Evolutionary conservation across 139 green algal genomes (phyloP).

Genomic region (Picochlorum sp.): DNA sequence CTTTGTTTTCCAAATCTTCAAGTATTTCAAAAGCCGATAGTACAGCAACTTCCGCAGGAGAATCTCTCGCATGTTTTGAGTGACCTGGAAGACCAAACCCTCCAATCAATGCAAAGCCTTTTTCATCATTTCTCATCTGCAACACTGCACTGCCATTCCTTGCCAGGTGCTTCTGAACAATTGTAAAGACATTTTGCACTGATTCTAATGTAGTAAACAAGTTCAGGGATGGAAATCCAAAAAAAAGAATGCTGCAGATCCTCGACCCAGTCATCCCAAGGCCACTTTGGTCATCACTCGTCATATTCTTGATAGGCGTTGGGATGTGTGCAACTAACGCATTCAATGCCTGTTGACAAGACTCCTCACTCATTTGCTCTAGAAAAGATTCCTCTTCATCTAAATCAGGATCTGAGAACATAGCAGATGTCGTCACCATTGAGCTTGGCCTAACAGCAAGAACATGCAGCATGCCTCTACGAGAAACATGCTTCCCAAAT

Average conservation of each 20-base stretch:
- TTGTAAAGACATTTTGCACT: constrained; percentile 41
- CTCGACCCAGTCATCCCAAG: constrained; percentile 70
- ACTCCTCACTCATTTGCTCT: no score
- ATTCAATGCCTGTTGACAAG: no score
- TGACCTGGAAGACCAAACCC: constrained; percentile 70
- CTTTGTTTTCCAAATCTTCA: neutral
- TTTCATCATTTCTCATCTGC: constrained; percentile 79
- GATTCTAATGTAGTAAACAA: constrained; percentile 10
- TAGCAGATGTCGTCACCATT: no score
- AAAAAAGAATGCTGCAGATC: constrained; percentile 66
- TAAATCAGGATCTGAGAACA: no score
- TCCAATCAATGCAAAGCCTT: constrained; percentile 77
- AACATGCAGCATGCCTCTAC: neutral
- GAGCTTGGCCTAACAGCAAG: no score
- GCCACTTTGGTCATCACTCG: neutral
- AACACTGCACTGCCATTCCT: constrained; percentile 60
- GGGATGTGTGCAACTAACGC: neutral
- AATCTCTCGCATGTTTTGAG: constrained; percentile 48
- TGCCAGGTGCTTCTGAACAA: constrained; percentile 61
- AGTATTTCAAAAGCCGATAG: constrained; percentile 10
- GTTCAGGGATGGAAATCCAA: constrained; percentile 71
- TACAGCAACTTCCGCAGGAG: no score
- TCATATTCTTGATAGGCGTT: neutral
- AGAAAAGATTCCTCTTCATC: no score
- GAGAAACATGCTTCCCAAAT: neutral